Evolutionary conservation across 2,329 filamentous ascomycete genomes (phyloP).

Genomic region (Stagonosporopsis tanaceti): DNA sequence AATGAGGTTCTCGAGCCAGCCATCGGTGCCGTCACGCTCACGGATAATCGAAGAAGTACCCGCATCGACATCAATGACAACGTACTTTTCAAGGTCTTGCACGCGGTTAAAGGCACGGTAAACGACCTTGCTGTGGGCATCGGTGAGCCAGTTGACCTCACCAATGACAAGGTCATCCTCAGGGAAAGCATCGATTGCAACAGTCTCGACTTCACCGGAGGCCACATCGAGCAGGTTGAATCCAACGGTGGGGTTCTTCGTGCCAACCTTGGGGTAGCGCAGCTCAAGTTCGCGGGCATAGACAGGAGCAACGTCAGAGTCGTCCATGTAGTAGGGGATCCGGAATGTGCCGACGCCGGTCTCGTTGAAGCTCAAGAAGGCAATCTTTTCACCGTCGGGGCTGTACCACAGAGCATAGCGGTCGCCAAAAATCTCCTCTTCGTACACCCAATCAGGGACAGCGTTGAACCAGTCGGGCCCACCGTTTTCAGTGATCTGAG

Average conservation of each 20-base stretch:
- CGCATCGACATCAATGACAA: constrained; percentile 64
- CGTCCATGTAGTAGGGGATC: constrained; percentile 72
- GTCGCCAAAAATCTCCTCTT: constrained; percentile 65
- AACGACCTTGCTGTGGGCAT: constrained; percentile 66
- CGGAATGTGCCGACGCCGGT: constrained; percentile 72
- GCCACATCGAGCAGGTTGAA: constrained; percentile 66
- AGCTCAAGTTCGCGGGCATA: constrained; percentile 71
- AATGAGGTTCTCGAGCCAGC: constrained; percentile 69
- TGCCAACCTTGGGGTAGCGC: constrained; percentile 73
- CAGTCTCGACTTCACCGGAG: constrained; percentile 53
- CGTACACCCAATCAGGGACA: constrained; percentile 71
- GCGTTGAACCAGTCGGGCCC: constrained; percentile 68
- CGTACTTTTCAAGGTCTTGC: constrained; percentile 69
- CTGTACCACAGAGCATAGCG: constrained; percentile 65
- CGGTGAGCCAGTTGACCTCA: constrained; percentile 73
- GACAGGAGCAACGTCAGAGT: constrained; percentile 63
- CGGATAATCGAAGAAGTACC: constrained; percentile 59
- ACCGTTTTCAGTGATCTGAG: constrained; percentile 67
- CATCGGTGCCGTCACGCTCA: constrained; percentile 65
- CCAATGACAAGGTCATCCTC: constrained; percentile 70
- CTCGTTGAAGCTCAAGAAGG: constrained; percentile 68
- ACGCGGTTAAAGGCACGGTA: constrained; percentile 74
- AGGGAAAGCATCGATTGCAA: constrained; percentile 66
- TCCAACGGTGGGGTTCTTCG: constrained; percentile 70
- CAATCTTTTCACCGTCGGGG: constrained; percentile 63